Percentiles rank a stretch among this genome's conserved stretches.
Conservation (phyloP, 768 basidiomycete genomes). For the Termitomyces sp. region DNA sequence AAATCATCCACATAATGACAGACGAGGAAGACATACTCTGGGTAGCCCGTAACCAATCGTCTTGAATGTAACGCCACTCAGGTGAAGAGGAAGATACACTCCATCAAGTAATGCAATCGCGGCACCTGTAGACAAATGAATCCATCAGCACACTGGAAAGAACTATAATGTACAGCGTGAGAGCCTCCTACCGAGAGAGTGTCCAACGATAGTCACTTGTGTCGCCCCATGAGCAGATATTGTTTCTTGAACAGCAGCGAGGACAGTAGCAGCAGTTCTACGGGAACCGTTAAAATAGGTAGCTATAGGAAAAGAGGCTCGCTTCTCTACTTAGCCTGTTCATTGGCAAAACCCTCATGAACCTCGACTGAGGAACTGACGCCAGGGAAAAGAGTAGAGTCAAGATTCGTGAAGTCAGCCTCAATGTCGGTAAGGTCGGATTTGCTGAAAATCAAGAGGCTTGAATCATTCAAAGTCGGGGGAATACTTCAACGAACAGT, state of each 20-base stretch:
- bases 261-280: constrained; percentile 36
- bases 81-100: constrained; percentile 48
- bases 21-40: constrained; percentile 29
- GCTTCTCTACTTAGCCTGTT: constrained; percentile 31
- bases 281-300: not conserved
- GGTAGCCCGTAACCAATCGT: constrained; percentile 38
- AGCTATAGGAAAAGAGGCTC: not conserved
- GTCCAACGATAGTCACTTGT: constrained; percentile 40
- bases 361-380: constrained; percentile 33
- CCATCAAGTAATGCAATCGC: constrained; percentile 52
- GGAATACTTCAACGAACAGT: constrained; percentile 21
- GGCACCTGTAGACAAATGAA: constrained; percentile 29
- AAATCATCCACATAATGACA: constrained; percentile 4
- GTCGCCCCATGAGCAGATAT: constrained; percentile 29
- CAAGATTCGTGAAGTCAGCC: constrained; percentile 24
- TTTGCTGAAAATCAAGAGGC: constrained; percentile 18
- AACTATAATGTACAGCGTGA: not conserved
- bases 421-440: constrained; percentile 34
- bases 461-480: not conserved
- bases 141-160: not conserved
- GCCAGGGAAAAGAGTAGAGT: constrained; percentile 41
- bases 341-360: constrained; percentile 39
- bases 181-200: constrained; percentile 31
- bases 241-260: constrained; percentile 33
- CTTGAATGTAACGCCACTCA: constrained; percentile 32